Evolutionary conservation across 345 rosid species (phyloP).

Genomic region (Turritis glabra): DNA sequence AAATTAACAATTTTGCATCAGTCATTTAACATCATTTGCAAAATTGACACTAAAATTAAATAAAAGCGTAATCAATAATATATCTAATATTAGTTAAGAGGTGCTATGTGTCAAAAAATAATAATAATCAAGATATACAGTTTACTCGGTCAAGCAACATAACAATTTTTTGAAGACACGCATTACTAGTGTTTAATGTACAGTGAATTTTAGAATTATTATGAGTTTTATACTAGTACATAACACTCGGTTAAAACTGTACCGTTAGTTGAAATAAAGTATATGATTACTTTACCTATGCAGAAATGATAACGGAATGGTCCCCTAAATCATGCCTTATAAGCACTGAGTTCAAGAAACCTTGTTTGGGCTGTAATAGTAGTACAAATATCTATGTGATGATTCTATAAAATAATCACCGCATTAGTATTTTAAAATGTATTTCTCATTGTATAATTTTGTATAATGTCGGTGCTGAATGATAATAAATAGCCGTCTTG

Average conservation of each 20-base stretch:
- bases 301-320: slow-evolving; percentile 14
- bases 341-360: slow-evolving; percentile 29
- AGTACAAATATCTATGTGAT: slow-evolving; percentile 22
- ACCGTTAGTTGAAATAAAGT: background rate
- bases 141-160: too few species aligned
- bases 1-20: too few species aligned
- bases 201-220: too few species aligned
- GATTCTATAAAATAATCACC: slow-evolving; percentile 28
- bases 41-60: too few species aligned
- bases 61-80: too few species aligned
- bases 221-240: too few species aligned
- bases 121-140: too few species aligned
- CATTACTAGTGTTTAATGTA: background rate
- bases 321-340: slow-evolving; percentile 21
- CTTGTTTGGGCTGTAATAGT: slow-evolving; percentile 15
- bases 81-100: too few species aligned
- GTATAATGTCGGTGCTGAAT: slow-evolving; percentile 36
- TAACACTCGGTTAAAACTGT: too few species aligned
- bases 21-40: too few species aligned
- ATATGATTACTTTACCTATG: slow-evolving; percentile 9
- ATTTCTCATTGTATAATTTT: slow-evolving; percentile 9
- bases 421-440: background rate
- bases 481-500: slow-evolving; percentile 25
- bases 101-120: too few species aligned
- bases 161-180: background rate